Evolutionary conservation across 768 basidiomycete species (phyloP).

Genomic region (Nidularia pulvinata): DNA sequence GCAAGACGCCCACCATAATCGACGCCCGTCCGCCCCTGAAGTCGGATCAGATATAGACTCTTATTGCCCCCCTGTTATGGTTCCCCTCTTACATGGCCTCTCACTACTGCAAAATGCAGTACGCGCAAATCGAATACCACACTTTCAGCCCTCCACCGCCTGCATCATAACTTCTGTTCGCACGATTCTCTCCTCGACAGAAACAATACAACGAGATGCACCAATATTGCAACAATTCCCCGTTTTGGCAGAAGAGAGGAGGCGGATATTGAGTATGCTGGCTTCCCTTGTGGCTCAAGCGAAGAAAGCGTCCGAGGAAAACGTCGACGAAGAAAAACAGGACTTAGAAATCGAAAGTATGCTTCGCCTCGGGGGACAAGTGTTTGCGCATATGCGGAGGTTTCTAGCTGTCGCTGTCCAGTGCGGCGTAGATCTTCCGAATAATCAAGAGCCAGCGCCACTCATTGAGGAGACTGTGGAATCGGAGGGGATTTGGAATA

Average conservation of each 20-base stretch:
- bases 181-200: constrained; percentile 78
- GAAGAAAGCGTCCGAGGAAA: constrained; percentile 59
- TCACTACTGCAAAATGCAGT: constrained; percentile 88
- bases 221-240: constrained; percentile 66
- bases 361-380: constrained; percentile 79
- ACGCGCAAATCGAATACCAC: constrained; percentile 68
- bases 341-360: constrained; percentile 70
- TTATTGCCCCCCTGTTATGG: constrained; percentile 81
- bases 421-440: constrained; percentile 71
- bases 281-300: constrained; percentile 84
- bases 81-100: constrained; percentile 82
- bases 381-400: constrained; percentile 76
- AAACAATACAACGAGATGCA: constrained; percentile 84
- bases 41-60: constrained; percentile 49
- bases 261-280: constrained; percentile 78
- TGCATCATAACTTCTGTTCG: constrained; percentile 95
- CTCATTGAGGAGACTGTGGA: constrained; percentile 22
- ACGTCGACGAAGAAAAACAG: constrained; percentile 38
- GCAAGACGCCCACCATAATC: too few relatives aligned
- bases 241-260: constrained; percentile 73
- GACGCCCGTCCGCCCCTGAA: constrained; percentile 39
- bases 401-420: constrained; percentile 80
- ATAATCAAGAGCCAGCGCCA: constrained; percentile 17
- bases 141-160: constrained; percentile 94
- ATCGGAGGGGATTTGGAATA: constrained; percentile 10